These are phyloP conservation scores for Cyclostephanos tholiformis DNA, from an alignment of 108 stramenopile species.

Conservation along the genomic window DNA sequence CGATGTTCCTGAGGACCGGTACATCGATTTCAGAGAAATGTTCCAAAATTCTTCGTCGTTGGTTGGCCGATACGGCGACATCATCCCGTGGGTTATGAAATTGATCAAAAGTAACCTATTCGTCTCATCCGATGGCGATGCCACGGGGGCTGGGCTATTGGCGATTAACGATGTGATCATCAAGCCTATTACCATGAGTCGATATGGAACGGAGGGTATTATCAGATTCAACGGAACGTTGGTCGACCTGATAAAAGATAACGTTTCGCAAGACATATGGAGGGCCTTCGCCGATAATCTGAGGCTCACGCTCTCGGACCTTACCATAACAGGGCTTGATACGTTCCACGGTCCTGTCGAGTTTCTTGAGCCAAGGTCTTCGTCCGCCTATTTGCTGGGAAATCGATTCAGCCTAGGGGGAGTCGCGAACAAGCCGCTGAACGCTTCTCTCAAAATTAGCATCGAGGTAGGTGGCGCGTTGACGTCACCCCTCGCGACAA, in stretches of 20 bases:
- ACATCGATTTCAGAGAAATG: constrained; percentile 72
- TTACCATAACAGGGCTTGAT: constrained; percentile 37
- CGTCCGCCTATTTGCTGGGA: constrained; percentile 36
- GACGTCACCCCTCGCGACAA: constrained; percentile 40
- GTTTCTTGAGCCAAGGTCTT: constrained; percentile 41
- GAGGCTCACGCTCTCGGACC: constrained; percentile 31
- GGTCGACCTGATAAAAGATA: constrained; percentile 41
- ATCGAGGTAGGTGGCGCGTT: constrained; percentile 29
- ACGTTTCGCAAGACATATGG: constrained; percentile 42
- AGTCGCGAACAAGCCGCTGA: constrained; percentile 25
- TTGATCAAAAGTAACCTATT: constrained; percentile 52
- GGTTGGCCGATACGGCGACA: constrained; percentile 56
- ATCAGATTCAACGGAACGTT: constrained; percentile 36
- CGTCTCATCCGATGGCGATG: constrained; percentile 42
- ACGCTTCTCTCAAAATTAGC: constrained; percentile 25
- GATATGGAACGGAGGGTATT: constrained; percentile 62
- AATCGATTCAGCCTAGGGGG: constrained; percentile 43
- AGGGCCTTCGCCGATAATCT: constrained; percentile 47
- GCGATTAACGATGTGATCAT: constrained; percentile 66
- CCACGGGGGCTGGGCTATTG: constrained; percentile 55
- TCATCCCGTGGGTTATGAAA: constrained; percentile 46
- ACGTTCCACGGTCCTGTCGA: constrained; percentile 39
- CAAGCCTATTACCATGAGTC: constrained; percentile 53
- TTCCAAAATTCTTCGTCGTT: constrained; percentile 48
- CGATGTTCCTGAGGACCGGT: constrained; percentile 7